These are phyloP conservation scores for Pycnococcus provasolii DNA, from an alignment of 139 green algal genomes.

Conservation along the genomic window DNA sequence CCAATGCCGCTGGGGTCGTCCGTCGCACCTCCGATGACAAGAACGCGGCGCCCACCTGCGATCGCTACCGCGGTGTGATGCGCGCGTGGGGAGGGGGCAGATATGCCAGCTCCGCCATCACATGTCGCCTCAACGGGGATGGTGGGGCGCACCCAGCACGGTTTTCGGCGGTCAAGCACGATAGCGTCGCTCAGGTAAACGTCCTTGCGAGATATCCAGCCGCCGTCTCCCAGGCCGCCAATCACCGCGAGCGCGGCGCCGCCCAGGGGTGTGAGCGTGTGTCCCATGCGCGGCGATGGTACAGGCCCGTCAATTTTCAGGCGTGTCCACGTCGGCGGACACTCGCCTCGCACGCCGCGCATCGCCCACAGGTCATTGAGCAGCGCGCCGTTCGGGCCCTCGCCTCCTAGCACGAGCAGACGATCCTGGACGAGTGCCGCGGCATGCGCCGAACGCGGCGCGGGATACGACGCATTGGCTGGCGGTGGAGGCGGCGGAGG, in stretches of 20 bases:
- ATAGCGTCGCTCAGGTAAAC: not conserved
- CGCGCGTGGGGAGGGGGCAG: too few relatives aligned
- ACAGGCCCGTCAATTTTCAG: not conserved
- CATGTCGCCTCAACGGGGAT: not conserved
- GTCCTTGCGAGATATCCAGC: not conserved
- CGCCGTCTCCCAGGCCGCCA: slow-evolving; percentile 1
- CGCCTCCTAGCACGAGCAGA: not conserved
- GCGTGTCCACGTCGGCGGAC: not conserved
- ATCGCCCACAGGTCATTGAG: slow-evolving; percentile 2
- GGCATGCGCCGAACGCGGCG: not conserved
- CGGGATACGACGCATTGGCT: not conserved
- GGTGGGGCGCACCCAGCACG: not conserved
- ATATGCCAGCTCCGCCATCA: too few relatives aligned
- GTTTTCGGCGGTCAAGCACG: not conserved
- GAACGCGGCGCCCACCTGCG: too few relatives aligned
- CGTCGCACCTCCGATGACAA: too few relatives aligned
- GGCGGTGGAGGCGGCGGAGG: too few relatives aligned
- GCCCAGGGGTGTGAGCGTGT: not conserved
- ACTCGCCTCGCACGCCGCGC: not conserved
- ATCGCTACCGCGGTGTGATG: too few relatives aligned
- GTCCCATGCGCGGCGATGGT: not conserved
- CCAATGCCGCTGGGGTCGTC: too few relatives aligned
- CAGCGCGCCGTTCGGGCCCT: not conserved
- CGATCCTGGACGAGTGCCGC: not conserved
- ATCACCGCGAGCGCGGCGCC: not conserved